These are phyloP conservation scores for Gyromitra esculenta DNA, from an alignment of 2,329 filamentous ascomycete species.

Conservation along the genomic window DNA sequence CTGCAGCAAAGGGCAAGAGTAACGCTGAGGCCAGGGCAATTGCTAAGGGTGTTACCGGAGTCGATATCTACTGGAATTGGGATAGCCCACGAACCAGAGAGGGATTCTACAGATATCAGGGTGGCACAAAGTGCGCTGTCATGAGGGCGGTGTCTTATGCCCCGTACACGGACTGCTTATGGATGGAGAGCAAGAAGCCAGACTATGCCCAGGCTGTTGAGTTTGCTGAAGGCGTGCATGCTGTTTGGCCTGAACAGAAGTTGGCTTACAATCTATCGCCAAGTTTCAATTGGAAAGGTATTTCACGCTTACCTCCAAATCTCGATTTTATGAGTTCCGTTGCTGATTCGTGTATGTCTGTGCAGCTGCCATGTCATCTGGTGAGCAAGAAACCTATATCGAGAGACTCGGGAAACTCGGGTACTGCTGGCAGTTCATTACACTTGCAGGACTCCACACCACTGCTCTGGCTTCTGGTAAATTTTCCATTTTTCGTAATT, in stretches of 20 bases:
- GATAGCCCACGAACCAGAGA: slow-evolving; percentile 91
- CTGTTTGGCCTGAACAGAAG: slow-evolving; percentile 95
- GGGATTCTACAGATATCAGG: slow-evolving; percentile 92
- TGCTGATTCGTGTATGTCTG: neutral
- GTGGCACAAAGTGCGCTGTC: slow-evolving; percentile 88
- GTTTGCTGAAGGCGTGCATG: slow-evolving; percentile 92
- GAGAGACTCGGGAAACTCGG: slow-evolving; percentile 83
- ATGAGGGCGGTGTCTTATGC: slow-evolving; percentile 92
- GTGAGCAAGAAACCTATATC: slow-evolving; percentile 98
- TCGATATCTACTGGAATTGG: slow-evolving; percentile 93
- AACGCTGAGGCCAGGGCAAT: slow-evolving; percentile 82
- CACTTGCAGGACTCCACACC: slow-evolving; percentile 94
- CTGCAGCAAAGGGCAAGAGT: slow-evolving; percentile 80
- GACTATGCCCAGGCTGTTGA: slow-evolving; percentile 91
- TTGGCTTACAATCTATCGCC: slow-evolving; percentile 98
- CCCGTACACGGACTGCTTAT: slow-evolving; percentile 93
- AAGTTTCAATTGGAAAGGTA: slow-evolving; percentile 99
- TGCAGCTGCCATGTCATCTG: slow-evolving; percentile 66
- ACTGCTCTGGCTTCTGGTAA: slow-evolving; percentile 82
- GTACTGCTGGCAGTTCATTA: slow-evolving; percentile 99
- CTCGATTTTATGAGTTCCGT: neutral
- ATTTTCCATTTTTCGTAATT: neutral
- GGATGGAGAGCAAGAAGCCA: slow-evolving; percentile 99
- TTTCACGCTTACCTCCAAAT: slow-evolving; percentile 67
- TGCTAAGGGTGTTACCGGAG: slow-evolving; percentile 78